A percentile compares a stretch with the other conserved stretches of the same genome.
Conservation (phyloP, 2,329 filamentous ascomycete species). For the Epichloe uncinata region DNA sequence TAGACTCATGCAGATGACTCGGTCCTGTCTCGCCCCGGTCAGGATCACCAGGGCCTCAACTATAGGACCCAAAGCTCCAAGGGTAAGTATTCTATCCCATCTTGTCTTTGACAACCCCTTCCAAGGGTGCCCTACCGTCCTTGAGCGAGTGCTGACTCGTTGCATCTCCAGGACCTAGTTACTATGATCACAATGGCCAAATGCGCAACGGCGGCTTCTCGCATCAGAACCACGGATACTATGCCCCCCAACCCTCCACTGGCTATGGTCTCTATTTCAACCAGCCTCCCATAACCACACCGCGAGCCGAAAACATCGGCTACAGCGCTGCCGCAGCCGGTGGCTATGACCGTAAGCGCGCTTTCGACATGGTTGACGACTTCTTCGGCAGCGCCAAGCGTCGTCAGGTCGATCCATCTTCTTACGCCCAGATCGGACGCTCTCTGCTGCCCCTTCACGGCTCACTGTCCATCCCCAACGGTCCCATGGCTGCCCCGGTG, state of each 20-base stretch:
- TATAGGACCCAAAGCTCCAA: constrained; percentile 42
- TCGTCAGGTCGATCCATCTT: constrained; percentile 74
- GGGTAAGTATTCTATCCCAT: constrained; percentile 26
- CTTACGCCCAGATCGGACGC: constrained; percentile 85
- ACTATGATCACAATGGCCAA: constrained; percentile 52
- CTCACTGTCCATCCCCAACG: constrained; percentile 48
- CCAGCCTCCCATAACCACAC: constrained; percentile 40
- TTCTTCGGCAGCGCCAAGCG: constrained; percentile 92
- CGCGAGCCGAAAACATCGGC: constrained; percentile 47
- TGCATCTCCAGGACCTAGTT: constrained; percentile 35
- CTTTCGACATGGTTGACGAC: constrained; percentile 80
- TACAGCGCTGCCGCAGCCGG: constrained; percentile 36
- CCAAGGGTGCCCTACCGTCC: background rate
- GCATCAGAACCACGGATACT: constrained; percentile 45
- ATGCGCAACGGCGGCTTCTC: constrained; percentile 47
- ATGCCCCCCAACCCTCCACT: constrained; percentile 39
- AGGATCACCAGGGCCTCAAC: constrained; percentile 39
- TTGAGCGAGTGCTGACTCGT: constrained; percentile 2
- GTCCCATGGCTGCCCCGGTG: constrained; percentile 29
- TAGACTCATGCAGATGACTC: constrained; percentile 91
- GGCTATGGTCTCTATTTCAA: constrained; percentile 71
- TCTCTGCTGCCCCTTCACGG: constrained; percentile 72
- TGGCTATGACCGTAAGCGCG: constrained; percentile 66
- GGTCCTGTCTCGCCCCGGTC: constrained; percentile 45
- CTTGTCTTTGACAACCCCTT: constrained; percentile 7